Conservation (phyloP, 495 filamentous ascomycete genomes). For the Hapsidospora chrysogenum region DNA sequence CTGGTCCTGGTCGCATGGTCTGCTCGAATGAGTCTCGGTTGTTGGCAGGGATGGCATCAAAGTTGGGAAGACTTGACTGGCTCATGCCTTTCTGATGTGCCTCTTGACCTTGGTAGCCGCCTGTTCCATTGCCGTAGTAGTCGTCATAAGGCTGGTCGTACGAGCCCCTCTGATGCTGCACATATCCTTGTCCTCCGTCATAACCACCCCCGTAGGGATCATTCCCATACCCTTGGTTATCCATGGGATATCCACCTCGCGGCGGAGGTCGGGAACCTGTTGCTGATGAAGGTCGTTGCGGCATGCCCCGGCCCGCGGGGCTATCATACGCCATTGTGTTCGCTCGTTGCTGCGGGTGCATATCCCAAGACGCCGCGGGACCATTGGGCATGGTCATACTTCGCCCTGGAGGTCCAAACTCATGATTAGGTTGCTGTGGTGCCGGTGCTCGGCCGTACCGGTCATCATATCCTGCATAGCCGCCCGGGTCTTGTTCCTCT, state of each 20-base stretch:
- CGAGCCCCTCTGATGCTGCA: slow-evolving; percentile 14
- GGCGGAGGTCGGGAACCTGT: slow-evolving; percentile 12
- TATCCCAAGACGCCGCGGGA: slow-evolving; percentile 13
- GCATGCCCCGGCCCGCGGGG: slow-evolving; percentile 23
- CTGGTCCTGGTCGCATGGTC: slow-evolving; percentile 15
- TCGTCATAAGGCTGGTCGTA: slow-evolving; percentile 39
- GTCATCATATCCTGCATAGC: slow-evolving; percentile 14
- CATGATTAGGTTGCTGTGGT: slow-evolving; percentile 7
- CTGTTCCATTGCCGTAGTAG: slow-evolving; percentile 29
- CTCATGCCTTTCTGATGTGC: slow-evolving; percentile 13
- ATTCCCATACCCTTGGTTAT: slow-evolving; percentile 19
- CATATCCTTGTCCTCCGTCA: slow-evolving; percentile 10
- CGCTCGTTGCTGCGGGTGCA: slow-evolving; percentile 14
- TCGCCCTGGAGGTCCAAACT: slow-evolving; percentile 23
- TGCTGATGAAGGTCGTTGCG: slow-evolving; percentile 10
- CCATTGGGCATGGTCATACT: slow-evolving; percentile 39
- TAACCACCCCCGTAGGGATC: slow-evolving; percentile 9
- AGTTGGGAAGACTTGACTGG: slow-evolving; percentile 51
- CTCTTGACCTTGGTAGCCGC: slow-evolving; percentile 4
- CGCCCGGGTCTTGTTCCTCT: slow-evolving; percentile 13
- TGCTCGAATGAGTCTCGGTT: slow-evolving; percentile 33
- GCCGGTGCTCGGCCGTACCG: slow-evolving; percentile 18
- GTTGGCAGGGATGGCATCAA: slow-evolving; percentile 42
- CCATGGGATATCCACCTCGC: slow-evolving; percentile 29
- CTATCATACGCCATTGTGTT: slow-evolving; percentile 27